These are phyloP conservation scores for Coffea eugenioides DNA, from an alignment of 257 asterid species.

Conservation along the genomic window DNA sequence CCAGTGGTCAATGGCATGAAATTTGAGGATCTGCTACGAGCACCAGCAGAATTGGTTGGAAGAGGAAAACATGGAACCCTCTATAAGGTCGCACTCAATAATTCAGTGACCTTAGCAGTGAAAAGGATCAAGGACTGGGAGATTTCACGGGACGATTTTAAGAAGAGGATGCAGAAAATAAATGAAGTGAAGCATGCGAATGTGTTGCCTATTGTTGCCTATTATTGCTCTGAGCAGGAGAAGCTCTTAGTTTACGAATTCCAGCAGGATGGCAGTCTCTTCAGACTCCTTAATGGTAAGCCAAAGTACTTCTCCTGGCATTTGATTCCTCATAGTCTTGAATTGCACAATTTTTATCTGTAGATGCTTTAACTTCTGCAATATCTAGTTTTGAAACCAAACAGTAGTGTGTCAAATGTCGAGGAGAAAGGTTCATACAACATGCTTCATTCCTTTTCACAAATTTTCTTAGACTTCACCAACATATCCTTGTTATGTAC, in stretches of 20 bases:
- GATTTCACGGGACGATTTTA: slow-evolving; percentile 48
- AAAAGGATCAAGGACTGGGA: slow-evolving; percentile 73
- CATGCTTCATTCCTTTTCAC: not conserved
- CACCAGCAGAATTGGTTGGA: slow-evolving; percentile 70
- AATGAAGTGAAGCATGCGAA: slow-evolving; percentile 48
- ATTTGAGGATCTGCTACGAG: slow-evolving; percentile 65
- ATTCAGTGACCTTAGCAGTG: slow-evolving; percentile 46
- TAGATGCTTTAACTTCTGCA: not conserved
- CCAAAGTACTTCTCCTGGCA: not conserved
- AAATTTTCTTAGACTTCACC: not conserved
- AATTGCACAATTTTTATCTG: not conserved
- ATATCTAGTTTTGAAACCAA: not conserved
- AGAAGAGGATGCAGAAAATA: slow-evolving; percentile 50
- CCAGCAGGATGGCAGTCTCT: slow-evolving; percentile 65
- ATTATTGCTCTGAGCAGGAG: slow-evolving; percentile 69
- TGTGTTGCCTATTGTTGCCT: slow-evolving; percentile 61
- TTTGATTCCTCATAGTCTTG: not conserved
- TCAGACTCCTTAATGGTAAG: slow-evolving; percentile 61
- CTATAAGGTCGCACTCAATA: slow-evolving; percentile 49
- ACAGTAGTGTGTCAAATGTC: not conserved
- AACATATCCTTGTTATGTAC: not conserved
- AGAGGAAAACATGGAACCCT: slow-evolving; percentile 63
- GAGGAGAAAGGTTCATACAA: not conserved
- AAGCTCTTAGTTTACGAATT: slow-evolving; percentile 67
- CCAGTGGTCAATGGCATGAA: slow-evolving; percentile 37